These are phyloP conservation scores for Mycena sanguinolenta DNA, from an alignment of 768 basidiomycete genomes.

Conservation along the genomic window DNA sequence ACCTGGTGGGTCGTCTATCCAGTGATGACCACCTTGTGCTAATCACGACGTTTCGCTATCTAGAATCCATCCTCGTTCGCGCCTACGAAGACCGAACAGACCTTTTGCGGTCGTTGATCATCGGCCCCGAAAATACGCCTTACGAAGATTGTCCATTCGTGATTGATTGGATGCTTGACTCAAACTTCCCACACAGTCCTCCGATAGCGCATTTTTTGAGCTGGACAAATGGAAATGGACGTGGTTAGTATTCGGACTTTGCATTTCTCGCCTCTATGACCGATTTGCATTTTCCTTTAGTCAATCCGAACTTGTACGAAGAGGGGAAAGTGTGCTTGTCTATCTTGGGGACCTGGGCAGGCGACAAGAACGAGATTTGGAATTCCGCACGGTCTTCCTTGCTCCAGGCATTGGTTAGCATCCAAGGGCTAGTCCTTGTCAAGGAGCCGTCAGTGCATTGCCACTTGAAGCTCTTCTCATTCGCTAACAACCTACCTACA, in stretches of 20 bases:
- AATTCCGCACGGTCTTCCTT: slow-evolving; percentile 86
- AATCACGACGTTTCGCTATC: neutral
- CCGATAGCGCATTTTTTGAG: slow-evolving; percentile 92
- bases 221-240: slow-evolving; percentile 95
- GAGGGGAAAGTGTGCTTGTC: slow-evolving; percentile 96
- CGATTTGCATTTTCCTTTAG: slow-evolving; percentile 47
- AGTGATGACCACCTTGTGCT: slow-evolving; percentile 1
- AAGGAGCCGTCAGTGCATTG: slow-evolving; percentile 84
- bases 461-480: neutral
- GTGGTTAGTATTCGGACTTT: slow-evolving; percentile 63
- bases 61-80: slow-evolving; percentile 90
- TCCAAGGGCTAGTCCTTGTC: slow-evolving; percentile 93
- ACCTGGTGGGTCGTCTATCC: slow-evolving; percentile 71
- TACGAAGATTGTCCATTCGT: slow-evolving; percentile 95
- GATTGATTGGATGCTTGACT: slow-evolving; percentile 93
- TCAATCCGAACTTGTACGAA: slow-evolving; percentile 95
- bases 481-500: slow-evolving; percentile 44
- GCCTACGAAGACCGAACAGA: slow-evolving; percentile 93
- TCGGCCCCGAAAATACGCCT: slow-evolving; percentile 95
- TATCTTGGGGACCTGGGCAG: slow-evolving; percentile 92
- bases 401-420: slow-evolving; percentile 92
- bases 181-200: slow-evolving; percentile 85
- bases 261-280: slow-evolving; percentile 3
- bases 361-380: slow-evolving; percentile 92
- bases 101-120: slow-evolving; percentile 88